Percentiles rank a stretch among this genome's conserved stretches.
These are phyloP conservation scores for Sphagnum fallax DNA, from an alignment of 228 moss, liverwort and hornwort genomes.

Conservation along the genomic window DNA sequence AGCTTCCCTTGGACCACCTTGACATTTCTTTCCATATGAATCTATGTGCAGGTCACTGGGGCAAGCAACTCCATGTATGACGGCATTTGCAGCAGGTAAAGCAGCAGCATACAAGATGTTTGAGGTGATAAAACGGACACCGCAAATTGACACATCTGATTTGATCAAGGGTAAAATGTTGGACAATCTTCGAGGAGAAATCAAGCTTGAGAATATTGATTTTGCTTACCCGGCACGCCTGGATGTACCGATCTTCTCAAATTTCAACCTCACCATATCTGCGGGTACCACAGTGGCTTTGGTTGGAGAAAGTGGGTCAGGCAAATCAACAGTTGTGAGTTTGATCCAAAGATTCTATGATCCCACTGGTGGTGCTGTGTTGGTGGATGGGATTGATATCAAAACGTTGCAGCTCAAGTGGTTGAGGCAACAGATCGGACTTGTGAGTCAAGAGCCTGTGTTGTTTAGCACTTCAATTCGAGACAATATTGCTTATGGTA, in stretches of 20 bases:
- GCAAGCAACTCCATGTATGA: constrained; percentile 60
- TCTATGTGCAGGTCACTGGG: constrained; percentile 42
- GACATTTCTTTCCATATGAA: background rate
- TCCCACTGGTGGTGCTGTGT: constrained; percentile 63
- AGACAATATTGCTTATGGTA: constrained; percentile 82
- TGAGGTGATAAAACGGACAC: constrained; percentile 69
- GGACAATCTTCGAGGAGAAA: constrained; percentile 43
- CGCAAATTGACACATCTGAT: constrained; percentile 55
- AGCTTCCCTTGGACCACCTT: background rate
- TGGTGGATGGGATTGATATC: constrained; percentile 74
- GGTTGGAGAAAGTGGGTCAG: constrained; percentile 87
- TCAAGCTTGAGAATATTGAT: constrained; percentile 67
- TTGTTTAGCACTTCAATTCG: constrained; percentile 74
- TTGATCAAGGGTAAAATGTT: constrained; percentile 27
- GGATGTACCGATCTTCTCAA: constrained; percentile 62
- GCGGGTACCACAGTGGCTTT: constrained; percentile 79
- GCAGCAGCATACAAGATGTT: constrained; percentile 88
- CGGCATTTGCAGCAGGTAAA: constrained; percentile 63
- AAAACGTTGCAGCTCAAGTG: constrained; percentile 71
- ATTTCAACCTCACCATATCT: constrained; percentile 64
- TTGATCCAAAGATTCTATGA: constrained; percentile 94
- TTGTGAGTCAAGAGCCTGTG: constrained; percentile 93
- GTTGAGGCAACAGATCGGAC: constrained; percentile 83
- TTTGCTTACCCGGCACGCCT: constrained; percentile 79
- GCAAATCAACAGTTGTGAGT: constrained; percentile 85